Base-by-base conservation (phyloP, 169 alveolate genomes). In the Plasmodium coatneyi region DNA sequence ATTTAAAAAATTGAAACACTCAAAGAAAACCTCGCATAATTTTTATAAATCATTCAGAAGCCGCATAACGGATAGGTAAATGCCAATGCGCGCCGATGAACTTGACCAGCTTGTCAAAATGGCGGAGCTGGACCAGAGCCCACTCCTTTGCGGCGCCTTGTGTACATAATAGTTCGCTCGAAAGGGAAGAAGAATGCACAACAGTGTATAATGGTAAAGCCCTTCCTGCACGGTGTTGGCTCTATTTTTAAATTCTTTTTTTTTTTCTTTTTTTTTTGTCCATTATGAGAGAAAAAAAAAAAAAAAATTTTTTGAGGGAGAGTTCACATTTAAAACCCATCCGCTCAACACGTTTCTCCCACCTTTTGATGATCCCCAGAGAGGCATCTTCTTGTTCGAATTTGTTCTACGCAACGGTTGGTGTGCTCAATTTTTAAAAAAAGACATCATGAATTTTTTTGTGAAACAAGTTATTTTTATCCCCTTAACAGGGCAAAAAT, bases 1-100 rank as follows among this genome's bases (percentile, higher is more conserved):
- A 84, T 72, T 54, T 83, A 83, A 70, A 83, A 83, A 83, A 74
- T 84, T 76, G 49, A 74, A 46, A 84, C 79, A 74, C 54, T 46
- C 28, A 34, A 19, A 74, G 12, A 83, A 83, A 46, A 30, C n/a
- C 74, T 43, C 34, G 52, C 43, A 41, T 71, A 83, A 43, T 16
- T 41, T 83, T 83, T 71, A 71, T 71, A 71, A 28, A 43, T 83
- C 76, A 82, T 22, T 56, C 28, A 34, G 10, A 36, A 66, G 9
- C 25, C 25, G 41, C 41, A 54, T 25, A 41, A 30, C 5, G 54
- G 71, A 60, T 34, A 6, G 12, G 70, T 7, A 81, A 36, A 54
- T 43, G 32, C 28, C 30, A 41, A 80, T 25, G 7, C 14, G 76
- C 34, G 60, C 56, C 5, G 22, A 80, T 19, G n/a, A 60, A 10